Evolutionary conservation across 768 basidiomycete genomes (phyloP).

Genomic region (Stropharia rugosoannulata): DNA sequence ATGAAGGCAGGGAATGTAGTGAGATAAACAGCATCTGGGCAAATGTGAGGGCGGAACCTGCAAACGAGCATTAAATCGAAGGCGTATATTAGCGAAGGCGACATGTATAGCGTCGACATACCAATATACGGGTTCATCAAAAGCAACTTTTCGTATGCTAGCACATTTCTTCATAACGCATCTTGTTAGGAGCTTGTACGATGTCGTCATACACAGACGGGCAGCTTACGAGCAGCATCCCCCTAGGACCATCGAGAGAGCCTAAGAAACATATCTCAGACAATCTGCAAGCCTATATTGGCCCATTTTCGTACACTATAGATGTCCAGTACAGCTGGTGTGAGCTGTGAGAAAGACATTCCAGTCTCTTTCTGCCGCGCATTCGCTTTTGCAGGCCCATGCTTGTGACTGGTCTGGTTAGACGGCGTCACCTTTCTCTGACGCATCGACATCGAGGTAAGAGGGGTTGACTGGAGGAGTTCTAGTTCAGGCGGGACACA

Average conservation of each 20-base stretch:
- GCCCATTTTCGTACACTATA: conserved; percentile 24
- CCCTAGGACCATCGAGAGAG: conserved; percentile 68
- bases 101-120: conserved; percentile 27
- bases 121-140: conserved; percentile 68
- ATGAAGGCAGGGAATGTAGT: conserved; percentile 61
- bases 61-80: background rate
- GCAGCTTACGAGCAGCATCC: conserved; percentile 79
- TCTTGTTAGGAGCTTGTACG: background rate
- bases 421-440: conserved; percentile 13
- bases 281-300: background rate
- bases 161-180: conserved; percentile 57
- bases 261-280: conserved; percentile 22
- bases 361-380: background rate
- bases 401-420: background rate
- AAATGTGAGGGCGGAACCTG: conserved; percentile 83
- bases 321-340: conserved; percentile 38
- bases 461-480: background rate
- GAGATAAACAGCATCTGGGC: conserved; percentile 83
- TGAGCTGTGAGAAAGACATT: conserved; percentile 13
- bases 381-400: background rate
- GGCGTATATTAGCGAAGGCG: background rate
- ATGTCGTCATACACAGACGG: background rate
- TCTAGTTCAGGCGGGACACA: conserved; percentile 2
- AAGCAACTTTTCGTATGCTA: conserved; percentile 74
- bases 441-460: conserved; percentile 18